Base-by-base conservation (phyloP, 371 early-diverging fungal species). In the Fennellomyces sp. region DNA sequence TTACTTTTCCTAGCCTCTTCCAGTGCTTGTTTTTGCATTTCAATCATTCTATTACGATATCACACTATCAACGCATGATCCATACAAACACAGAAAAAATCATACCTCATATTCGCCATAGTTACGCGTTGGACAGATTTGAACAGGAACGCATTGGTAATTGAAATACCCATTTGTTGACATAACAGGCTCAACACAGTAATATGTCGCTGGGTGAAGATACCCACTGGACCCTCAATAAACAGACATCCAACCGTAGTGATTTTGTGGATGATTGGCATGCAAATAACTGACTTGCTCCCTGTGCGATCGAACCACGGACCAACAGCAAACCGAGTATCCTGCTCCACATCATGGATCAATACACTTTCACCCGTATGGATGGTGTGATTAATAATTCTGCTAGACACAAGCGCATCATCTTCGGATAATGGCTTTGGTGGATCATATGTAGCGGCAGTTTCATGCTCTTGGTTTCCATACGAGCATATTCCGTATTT, bases 111-210 rank as follows among this genome's bases (percentile, higher is more conserved):
- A 28, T 76, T 73, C 0, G 71, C 63, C 65, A 61, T 71, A 0
- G 77, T 76, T 12, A 73, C 73, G 30, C 74, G 72, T 49, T 76
- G 77, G 2, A 73, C 64, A 0, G 77, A 76, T 26, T 76, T 76
- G 65, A 82, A 84, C 21, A 84, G 51, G 27, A 80, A 60, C 0
- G 85, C 85, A 35, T 84, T 84, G 17, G 83, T 78, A 27, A 84
- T 79, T 1, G 85, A 84, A 35, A 84, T 84, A 19, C 85, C 85
- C 63, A 84, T 70, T 47, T 84, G 85, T 27, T 84, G 85, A 36
- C 82, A 82, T 81, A 53, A n/a, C n/a, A n/a, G n/a, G n/a, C n/a
- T n/a, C n/a, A n/a, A n/a, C n/a, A n/a, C n/a, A n/a, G n/a, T n/a
- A n/a, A n/a, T n/a, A n/a, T n/a, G n/a, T n/a, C n/a, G n/a, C n/a